Evolutionary conservation across 2,329 filamentous ascomycete genomes (phyloP).

Genomic region (Graphilbum fragrans): DNA sequence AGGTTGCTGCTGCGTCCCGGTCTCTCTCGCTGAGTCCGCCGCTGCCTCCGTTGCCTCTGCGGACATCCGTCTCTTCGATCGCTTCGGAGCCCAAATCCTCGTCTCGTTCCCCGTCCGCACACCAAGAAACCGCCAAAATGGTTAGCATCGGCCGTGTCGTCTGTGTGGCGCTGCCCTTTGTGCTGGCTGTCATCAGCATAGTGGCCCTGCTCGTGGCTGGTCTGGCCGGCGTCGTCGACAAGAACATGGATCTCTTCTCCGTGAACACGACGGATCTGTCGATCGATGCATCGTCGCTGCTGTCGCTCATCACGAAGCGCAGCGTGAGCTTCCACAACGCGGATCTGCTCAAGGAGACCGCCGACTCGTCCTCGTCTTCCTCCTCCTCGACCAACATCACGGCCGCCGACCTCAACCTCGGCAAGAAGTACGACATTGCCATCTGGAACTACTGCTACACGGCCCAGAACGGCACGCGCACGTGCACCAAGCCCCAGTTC

Average conservation of each 20-base stretch:
- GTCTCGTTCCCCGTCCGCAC: background rate
- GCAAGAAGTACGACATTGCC: slow-evolving; percentile 67
- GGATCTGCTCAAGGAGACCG: slow-evolving; percentile 1
- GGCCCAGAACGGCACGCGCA: slow-evolving; percentile 38
- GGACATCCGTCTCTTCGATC: background rate
- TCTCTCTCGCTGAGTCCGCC: slow-evolving; percentile 1
- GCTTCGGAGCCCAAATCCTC: too few relatives aligned
- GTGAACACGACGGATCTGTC: slow-evolving; percentile 52
- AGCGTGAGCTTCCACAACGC: slow-evolving; percentile 5
- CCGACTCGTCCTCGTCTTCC: slow-evolving; percentile 6
- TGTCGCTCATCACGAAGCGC: slow-evolving; percentile 1
- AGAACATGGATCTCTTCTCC: slow-evolving; percentile 44
- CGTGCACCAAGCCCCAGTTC: slow-evolving; percentile 60
- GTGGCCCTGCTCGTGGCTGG: slow-evolving; percentile 51
- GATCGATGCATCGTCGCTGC: slow-evolving; percentile 15
- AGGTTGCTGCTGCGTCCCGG: background rate
- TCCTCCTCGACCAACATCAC: slow-evolving; percentile 34
- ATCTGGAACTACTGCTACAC: slow-evolving; percentile 81
- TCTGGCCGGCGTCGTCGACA: slow-evolving; percentile 43
- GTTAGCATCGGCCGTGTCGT: slow-evolving; percentile 56
- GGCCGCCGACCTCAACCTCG: slow-evolving; percentile 47
- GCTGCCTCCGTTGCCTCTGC: slow-evolving; percentile 1
- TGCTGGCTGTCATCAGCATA: slow-evolving; percentile 65
- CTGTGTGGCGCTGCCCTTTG: slow-evolving; percentile 81
- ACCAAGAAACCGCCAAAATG: slow-evolving; percentile 15